Percentiles rank a stretch among this genome's conserved stretches.
These are phyloP conservation scores for Hibiscus trionum DNA, from an alignment of 345 rosid genomes.

Conservation along the genomic window DNA sequence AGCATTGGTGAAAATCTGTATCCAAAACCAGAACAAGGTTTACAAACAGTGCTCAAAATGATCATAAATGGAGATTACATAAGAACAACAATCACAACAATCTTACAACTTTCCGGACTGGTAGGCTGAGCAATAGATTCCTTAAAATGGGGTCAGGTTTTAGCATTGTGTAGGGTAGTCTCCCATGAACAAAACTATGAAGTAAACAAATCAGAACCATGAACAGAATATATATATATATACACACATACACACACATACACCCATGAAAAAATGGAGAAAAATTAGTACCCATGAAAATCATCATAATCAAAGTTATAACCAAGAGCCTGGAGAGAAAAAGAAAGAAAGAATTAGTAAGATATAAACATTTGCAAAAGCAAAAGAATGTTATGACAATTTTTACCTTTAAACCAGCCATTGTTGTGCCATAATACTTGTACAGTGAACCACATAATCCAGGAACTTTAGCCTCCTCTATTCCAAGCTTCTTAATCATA, in stretches of 20 bases:
- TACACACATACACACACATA: not conserved
- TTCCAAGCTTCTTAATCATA: slow-evolving; percentile 62
- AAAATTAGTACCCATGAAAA: slow-evolving; percentile 57
- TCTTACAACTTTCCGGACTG: slow-evolving; percentile 78
- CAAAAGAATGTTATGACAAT: not conserved
- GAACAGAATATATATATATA: too few relatives aligned
- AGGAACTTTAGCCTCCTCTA: slow-evolving; percentile 49
- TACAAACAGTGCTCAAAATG: not conserved
- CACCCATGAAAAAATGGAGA: not conserved
- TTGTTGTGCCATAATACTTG: slow-evolving; percentile 81
- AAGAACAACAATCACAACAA: not conserved
- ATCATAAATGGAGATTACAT: not conserved
- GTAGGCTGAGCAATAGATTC: slow-evolving; percentile 71
- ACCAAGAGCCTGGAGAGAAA: slow-evolving; percentile 63
- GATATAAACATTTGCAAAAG: not conserved
- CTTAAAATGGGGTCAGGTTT: slow-evolving; percentile 84
- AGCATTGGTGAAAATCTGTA: slow-evolving; percentile 78
- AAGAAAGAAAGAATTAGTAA: not conserved
- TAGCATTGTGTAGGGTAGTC: slow-evolving; percentile 63
- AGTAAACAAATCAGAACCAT: not conserved
- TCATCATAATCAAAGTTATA: slow-evolving; percentile 70
- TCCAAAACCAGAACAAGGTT: not conserved
- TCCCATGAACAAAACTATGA: slow-evolving; percentile 82
- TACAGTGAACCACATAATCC: slow-evolving; percentile 61
- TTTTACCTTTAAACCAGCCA: slow-evolving; percentile 91